A percentile compares a stretch with the other conserved stretches of the same genome.
These are phyloP conservation scores for Fomitopsis pulvina DNA, from an alignment of 768 basidiomycete genomes.

Conservation along the genomic window DNA sequence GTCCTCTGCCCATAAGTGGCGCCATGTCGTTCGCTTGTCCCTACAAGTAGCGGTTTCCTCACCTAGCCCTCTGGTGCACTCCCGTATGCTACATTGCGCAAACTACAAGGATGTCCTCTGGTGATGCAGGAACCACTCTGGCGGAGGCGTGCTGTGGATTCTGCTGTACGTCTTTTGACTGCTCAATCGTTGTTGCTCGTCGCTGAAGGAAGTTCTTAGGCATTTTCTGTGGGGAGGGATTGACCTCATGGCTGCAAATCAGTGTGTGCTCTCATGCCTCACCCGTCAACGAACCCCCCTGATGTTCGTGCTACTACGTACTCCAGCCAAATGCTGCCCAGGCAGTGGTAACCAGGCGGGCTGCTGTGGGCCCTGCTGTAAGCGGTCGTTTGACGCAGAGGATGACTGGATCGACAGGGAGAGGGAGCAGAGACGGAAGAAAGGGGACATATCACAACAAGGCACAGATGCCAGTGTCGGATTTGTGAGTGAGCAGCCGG, in stretches of 20 bases:
- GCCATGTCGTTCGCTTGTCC: no score
- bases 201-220: not conserved
- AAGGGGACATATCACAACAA: not conserved
- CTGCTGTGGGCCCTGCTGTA: not conserved
- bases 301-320: not conserved
- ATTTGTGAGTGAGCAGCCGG: not conserved
- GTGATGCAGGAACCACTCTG: no score
- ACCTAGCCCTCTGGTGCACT: no score
- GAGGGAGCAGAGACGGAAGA: not conserved
- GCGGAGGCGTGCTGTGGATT: not conserved
- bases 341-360: not conserved
- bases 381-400: not conserved
- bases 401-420: not conserved
- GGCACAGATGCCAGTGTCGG: not conserved
- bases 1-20: no score
- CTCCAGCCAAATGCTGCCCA: not conserved
- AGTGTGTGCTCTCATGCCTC: not conserved
- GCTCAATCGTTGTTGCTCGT: not conserved
- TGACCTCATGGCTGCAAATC: not conserved
- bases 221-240: not conserved
- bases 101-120: no score
- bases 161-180: not conserved
- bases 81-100: no score
- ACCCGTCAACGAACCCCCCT: not conserved
- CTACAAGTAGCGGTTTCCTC: no score